A percentile compares a stretch with the other conserved stretches of the same genome.
Evolutionary conservation across 345 rosid species (phyloP).

Genomic region (Syzygium aromaticum): DNA sequence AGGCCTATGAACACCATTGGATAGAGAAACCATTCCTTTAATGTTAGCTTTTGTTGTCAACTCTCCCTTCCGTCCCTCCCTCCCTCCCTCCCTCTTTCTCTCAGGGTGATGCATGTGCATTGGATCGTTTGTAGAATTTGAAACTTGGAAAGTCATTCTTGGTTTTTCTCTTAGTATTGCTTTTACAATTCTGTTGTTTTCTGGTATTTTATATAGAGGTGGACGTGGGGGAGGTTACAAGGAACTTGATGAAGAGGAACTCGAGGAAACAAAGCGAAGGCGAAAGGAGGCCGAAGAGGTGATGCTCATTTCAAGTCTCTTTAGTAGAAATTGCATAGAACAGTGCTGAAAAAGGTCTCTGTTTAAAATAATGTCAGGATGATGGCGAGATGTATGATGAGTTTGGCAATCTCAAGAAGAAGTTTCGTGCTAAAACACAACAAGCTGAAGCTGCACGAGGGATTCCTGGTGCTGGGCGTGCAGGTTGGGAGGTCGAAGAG

Average conservation of each 20-base stretch:
- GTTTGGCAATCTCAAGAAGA: constrained; percentile 96
- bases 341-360: background rate
- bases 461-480: constrained; percentile 86
- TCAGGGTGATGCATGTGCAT: background rate
- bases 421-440: constrained; percentile 79
- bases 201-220: constrained; percentile 45
- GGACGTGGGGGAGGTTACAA: constrained; percentile 99
- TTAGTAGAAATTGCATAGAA: constrained; percentile 1
- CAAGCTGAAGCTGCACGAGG: constrained; percentile 57
- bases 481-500: constrained; percentile 98
- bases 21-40: background rate
- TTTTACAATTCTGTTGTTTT: background rate
- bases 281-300: constrained; percentile 93
- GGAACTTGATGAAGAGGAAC: constrained; percentile 96
- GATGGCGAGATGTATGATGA: constrained; percentile 99
- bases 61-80: background rate
- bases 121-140: background rate
- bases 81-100: background rate
- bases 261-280: constrained; percentile 92
- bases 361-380: constrained; percentile 45
- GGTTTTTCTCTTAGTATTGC: background rate
- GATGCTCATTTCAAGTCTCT: constrained; percentile 12
- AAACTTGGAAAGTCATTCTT: background rate
- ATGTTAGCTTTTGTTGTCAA: background rate
- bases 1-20: background rate